Evolutionary conservation across 208 protist species (phyloP), one percentile per base, ranked within the genome.

Genomic region (Leishmania arabica): DNA sequence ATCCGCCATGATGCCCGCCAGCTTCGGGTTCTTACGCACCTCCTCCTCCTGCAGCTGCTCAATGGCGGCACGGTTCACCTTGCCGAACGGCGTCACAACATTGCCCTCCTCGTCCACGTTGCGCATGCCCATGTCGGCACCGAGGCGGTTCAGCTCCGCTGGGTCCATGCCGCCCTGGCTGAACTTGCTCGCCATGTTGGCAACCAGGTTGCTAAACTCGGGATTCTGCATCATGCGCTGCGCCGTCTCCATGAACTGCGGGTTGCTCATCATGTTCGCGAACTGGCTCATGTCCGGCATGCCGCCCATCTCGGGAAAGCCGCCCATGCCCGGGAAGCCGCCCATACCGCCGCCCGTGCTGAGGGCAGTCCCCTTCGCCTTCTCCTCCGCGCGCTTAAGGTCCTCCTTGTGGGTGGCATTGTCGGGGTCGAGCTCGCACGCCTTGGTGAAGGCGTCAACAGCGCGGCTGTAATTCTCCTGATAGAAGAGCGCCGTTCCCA

Each of bases 331-430:
- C 0, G 88, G 86, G 70, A 88, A 86, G 65, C 83, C 88, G 51
- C 87, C 66, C 81, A 66, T 79, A 7, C 71, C 78, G 58, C 74
- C 84, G 40, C 72, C 81, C 42, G 83, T 75, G 51, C 79, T 87
- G 79, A 80, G 72, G 68, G 78, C 81, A 11, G 72, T 75, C 17
- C 82, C 66, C 83, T 92, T 90, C 42, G 80, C 85, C 88, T 95
- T 97, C 82, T 97, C 93, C 85, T 97, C 86, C 1, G 92, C 92
- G 34, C 92, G 94, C 81, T 97, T 93, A 42, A 98, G 86, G 88
- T 98, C 96, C 56, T 95, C 89, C 86, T 96, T 97, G 91, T 97
- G 97, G 51, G 86, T 98, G 40, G 82, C 87, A 87, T 99, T 99
- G 24, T 82, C 86, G 34, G 97, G 97, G 82, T 99, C 98, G 54